phyloP scores from a whole-genome alignment of 768 basidiomycete species.

The Tricholoma furcatifolium region DNA sequence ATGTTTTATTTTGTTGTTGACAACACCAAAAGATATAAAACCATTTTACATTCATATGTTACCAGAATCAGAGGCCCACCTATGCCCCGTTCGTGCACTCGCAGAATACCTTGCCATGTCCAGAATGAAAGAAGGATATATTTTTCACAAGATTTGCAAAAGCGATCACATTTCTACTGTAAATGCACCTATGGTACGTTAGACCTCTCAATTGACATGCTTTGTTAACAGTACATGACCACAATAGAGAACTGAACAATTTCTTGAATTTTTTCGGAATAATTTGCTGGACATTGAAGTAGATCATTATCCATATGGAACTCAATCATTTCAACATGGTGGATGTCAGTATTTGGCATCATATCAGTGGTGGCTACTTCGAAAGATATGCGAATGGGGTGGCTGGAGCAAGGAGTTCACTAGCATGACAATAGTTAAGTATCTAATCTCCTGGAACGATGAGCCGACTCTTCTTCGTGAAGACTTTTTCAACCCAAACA shows the following conservation, averaged over 20 bases:
- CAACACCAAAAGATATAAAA: slow-evolving; percentile 32
- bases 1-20: too few relatives aligned
- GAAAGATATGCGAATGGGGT: slow-evolving; percentile 44
- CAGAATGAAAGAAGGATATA: slow-evolving; percentile 23
- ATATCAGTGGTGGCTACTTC: slow-evolving; percentile 30
- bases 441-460: too few relatives aligned
- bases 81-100: slow-evolving; percentile 34
- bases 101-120: slow-evolving; percentile 25
- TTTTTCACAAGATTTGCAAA: slow-evolving; percentile 30
- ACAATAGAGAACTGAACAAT: slow-evolving; percentile 31
- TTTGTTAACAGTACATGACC: neutral
- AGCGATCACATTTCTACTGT: slow-evolving; percentile 25
- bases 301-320: too few relatives aligned
- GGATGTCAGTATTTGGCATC: slow-evolving; percentile 39
- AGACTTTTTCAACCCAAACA: slow-evolving; percentile 35
- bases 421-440: slow-evolving; percentile 39
- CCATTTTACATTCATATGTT: slow-evolving; percentile 27
- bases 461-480: slow-evolving; percentile 28
- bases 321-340: slow-evolving; percentile 33
- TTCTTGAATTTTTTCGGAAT: slow-evolving; percentile 37
- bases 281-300: slow-evolving; percentile 38
- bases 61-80: slow-evolving; percentile 23
- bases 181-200: slow-evolving; percentile 24
- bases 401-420: slow-evolving; percentile 43
- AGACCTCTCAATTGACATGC: neutral